Evolutionary conservation across 2,329 filamentous ascomycete species (phyloP).

Genomic region (Aureobasidium melanogenum): DNA sequence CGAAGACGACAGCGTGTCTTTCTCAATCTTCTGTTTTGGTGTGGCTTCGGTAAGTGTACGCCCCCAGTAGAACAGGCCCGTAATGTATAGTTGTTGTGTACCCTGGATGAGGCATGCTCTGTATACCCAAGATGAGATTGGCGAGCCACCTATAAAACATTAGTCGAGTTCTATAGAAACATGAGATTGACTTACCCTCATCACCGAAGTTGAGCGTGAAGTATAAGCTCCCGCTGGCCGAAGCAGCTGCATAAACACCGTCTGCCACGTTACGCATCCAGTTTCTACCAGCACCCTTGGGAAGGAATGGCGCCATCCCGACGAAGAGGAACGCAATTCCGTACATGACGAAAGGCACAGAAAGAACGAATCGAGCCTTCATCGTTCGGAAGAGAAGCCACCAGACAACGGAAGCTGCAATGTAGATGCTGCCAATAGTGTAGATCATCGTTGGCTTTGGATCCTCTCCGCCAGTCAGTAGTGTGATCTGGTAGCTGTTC

Average conservation of each 20-base stretch:
- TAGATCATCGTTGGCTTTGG: slow-evolving; percentile 52
- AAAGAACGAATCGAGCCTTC: slow-evolving; percentile 41
- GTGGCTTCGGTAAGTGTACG: slow-evolving; percentile 37
- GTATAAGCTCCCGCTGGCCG: slow-evolving; percentile 54
- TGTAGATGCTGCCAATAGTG: slow-evolving; percentile 51
- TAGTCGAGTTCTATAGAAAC: not conserved
- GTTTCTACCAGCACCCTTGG: slow-evolving; percentile 30
- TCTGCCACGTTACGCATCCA: slow-evolving; percentile 55
- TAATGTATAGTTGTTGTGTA: slow-evolving; percentile 57
- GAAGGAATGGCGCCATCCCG: slow-evolving; percentile 49
- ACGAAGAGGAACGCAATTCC: slow-evolving; percentile 54
- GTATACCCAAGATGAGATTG: slow-evolving; percentile 57
- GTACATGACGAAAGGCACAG: slow-evolving; percentile 54
- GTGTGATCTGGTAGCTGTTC: slow-evolving; percentile 59
- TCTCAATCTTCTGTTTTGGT: slow-evolving; percentile 35
- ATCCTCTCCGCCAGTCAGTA: slow-evolving; percentile 55
- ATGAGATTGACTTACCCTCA: not conserved
- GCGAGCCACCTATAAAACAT: slow-evolving; percentile 36
- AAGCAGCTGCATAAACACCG: slow-evolving; percentile 53
- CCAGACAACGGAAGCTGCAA: slow-evolving; percentile 51
- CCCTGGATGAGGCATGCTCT: slow-evolving; percentile 58
- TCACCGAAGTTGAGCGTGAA: slow-evolving; percentile 58
- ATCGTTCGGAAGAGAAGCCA: slow-evolving; percentile 49
- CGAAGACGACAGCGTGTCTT: slow-evolving; percentile 18
- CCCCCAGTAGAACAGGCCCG: slow-evolving; percentile 60